phyloP scores from a whole-genome alignment of 2,329 filamentous ascomycete genomes.

The Dothidotthia symphoricarpi region DNA sequence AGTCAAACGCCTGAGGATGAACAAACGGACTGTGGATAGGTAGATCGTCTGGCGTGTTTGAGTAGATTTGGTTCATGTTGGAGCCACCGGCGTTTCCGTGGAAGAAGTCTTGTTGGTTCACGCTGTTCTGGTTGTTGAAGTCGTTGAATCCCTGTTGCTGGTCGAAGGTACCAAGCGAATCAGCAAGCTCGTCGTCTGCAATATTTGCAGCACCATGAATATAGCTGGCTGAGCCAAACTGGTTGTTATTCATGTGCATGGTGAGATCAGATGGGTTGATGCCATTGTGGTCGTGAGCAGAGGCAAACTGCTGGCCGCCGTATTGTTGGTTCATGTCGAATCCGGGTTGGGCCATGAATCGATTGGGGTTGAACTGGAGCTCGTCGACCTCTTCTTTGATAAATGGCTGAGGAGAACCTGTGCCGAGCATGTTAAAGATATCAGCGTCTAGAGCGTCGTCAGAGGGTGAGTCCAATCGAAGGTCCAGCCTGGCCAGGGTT shows the following conservation, averaged over 20 bases:
- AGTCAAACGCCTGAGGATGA: conserved; percentile 66
- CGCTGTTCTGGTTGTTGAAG: conserved; percentile 57
- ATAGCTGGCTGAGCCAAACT: conserved; percentile 66
- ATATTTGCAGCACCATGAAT: conserved; percentile 76
- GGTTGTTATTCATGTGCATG: conserved; percentile 61
- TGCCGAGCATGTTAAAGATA: conserved; percentile 55
- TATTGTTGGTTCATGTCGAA: conserved; percentile 54
- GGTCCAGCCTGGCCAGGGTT: conserved; percentile 39
- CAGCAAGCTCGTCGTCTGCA: conserved; percentile 83
- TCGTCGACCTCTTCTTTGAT: conserved; percentile 70
- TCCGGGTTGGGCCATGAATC: conserved; percentile 51
- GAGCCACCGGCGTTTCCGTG: conserved; percentile 49
- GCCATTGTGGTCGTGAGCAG: conserved; percentile 41
- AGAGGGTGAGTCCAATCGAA: conserved; percentile 39
- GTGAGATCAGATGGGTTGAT: conserved; percentile 84
- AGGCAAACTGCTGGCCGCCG: conserved; percentile 50
- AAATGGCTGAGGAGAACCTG: conserved; percentile 57
- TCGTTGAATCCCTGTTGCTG: conserved; percentile 38
- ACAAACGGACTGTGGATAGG: conserved; percentile 90
- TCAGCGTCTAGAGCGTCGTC: conserved; percentile 46
- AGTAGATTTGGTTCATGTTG: conserved; percentile 73
- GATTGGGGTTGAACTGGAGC: conserved; percentile 54
- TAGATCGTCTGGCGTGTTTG: conserved; percentile 85
- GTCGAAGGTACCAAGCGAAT: conserved; percentile 60
- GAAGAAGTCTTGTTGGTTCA: conserved; percentile 58